phyloP scores from a whole-genome alignment of 495 filamentous ascomycete genomes.

The Amniculicola lignicola region DNA sequence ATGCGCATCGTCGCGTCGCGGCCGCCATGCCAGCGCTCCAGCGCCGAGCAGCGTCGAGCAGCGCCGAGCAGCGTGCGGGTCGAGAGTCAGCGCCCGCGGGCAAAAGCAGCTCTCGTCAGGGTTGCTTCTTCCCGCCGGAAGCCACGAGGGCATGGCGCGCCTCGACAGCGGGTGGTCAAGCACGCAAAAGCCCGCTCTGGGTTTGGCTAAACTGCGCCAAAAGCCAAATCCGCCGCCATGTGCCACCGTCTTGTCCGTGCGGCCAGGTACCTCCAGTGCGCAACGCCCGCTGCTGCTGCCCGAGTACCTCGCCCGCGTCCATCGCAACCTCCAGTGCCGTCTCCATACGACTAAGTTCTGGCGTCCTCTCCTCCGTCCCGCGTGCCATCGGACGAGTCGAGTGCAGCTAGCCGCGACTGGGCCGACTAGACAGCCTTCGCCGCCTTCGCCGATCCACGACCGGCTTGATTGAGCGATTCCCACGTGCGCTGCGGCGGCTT shows the following conservation, averaged over 20 bases:
- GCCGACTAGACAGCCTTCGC: too few species aligned
- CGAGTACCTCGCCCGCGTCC: neutral
- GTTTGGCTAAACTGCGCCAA: slow-evolving; percentile 17
- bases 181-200: slow-evolving; percentile 10
- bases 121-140: neutral
- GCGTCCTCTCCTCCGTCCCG: neutral
- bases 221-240: neutral
- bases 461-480: slow-evolving; percentile 34
- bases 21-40: too few species aligned
- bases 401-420: slow-evolving; percentile 29
- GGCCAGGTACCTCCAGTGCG: slow-evolving; percentile 2
- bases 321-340: neutral
- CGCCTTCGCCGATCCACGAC: slow-evolving; percentile 34
- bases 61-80: neutral
- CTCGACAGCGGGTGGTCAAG: neutral
- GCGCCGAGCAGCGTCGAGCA: too few species aligned
- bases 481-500: slow-evolving; percentile 31
- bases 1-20: neutral
- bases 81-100: too few species aligned
- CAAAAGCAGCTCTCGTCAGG: neutral
- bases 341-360: neutral
- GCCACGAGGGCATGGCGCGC: slow-evolving; percentile 2
- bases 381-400: too few species aligned
- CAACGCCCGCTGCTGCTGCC: neutral
- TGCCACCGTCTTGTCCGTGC: neutral